A percentile compares a stretch with the other conserved stretches of the same genome.
phyloP scores from a whole-genome alignment of 1,284 basidiomycete species.

The Waitea zeae region DNA sequence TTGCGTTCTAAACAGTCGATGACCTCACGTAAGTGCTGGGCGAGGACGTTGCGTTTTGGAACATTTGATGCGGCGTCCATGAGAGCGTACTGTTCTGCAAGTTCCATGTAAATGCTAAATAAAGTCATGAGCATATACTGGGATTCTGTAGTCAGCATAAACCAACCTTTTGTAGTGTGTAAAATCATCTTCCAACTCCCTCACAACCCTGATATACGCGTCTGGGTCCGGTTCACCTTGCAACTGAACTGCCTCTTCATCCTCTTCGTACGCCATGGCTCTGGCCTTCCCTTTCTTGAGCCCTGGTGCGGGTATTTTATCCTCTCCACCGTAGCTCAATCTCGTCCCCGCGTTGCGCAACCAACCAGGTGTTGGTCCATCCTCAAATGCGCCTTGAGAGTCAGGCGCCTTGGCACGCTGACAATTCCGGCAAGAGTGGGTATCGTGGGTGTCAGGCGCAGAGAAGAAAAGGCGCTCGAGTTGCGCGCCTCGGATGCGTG shows the following conservation, averaged over 20 bases:
- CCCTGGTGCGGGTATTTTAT: too few relatives aligned
- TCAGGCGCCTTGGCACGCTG: constrained; percentile 17
- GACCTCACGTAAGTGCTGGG: constrained; percentile 74
- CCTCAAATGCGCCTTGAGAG: neutral
- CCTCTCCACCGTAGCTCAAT: too few relatives aligned
- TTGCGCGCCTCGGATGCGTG: constrained; percentile 57
- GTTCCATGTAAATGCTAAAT: constrained; percentile 68
- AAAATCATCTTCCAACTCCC: constrained; percentile 83
- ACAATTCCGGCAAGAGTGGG: constrained; percentile 48
- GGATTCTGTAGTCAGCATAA: constrained; percentile 2
- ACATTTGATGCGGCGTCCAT: constrained; percentile 74
- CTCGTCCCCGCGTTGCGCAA: neutral
- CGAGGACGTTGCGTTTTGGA: constrained; percentile 63
- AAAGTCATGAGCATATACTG: constrained; percentile 6
- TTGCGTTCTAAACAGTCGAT: constrained; percentile 76
- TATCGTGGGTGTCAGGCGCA: constrained; percentile 44
- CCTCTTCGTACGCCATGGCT: too few relatives aligned
- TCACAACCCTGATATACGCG: constrained; percentile 57
- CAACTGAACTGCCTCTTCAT: neutral
- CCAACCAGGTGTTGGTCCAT: neutral
- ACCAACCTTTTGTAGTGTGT: constrained; percentile 74
- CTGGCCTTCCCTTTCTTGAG: too few relatives aligned
- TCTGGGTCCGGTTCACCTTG: constrained; percentile 57
- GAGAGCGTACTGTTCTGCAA: constrained; percentile 78
- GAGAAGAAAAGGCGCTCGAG: constrained; percentile 72